Evolutionary conservation across 2,329 filamentous ascomycete genomes (phyloP).

Genomic region (Sporothrix luriei): DNA sequence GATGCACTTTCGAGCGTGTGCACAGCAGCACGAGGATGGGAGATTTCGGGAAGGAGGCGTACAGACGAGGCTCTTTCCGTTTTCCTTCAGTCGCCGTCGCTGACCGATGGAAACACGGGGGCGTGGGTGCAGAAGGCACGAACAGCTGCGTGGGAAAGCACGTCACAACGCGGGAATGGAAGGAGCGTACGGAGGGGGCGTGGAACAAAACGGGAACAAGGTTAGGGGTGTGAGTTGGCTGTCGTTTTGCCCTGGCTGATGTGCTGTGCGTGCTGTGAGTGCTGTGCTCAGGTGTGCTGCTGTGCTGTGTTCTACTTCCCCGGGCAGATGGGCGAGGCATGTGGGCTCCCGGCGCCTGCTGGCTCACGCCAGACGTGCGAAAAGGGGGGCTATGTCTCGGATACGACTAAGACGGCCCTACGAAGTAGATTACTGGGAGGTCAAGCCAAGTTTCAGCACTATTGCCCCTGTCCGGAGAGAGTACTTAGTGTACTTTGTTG

Average conservation of each 20-base stretch:
- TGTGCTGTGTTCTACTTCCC: conserved; percentile 20
- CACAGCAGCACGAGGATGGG: background rate
- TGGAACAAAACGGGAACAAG: conserved; percentile 11
- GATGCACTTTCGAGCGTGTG: background rate
- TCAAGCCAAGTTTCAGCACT: conserved; percentile 35
- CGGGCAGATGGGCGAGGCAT: background rate
- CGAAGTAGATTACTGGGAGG: conserved; percentile 32
- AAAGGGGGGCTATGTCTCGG: too few relatives aligned
- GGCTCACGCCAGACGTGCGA: background rate
- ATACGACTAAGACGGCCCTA: too few relatives aligned
- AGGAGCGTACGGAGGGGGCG: background rate
- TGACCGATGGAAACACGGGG: conserved; percentile 10
- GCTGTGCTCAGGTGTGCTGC: conserved; percentile 27
- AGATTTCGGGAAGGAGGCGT: background rate
- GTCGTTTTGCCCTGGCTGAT: background rate
- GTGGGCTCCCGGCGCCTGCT: background rate
- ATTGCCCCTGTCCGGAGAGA: conserved; percentile 27
- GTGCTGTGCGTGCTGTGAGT: conserved; percentile 16
- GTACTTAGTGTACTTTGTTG: conserved; percentile 28
- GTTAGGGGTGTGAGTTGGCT: background rate
- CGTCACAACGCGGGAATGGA: background rate
- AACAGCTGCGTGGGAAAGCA: background rate
- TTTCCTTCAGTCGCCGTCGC: background rate
- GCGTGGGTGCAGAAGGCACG: background rate
- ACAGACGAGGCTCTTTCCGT: background rate